Evolutionary conservation across 2,329 filamentous ascomycete genomes (phyloP).

Genomic region (Botrytis byssoidea): DNA sequence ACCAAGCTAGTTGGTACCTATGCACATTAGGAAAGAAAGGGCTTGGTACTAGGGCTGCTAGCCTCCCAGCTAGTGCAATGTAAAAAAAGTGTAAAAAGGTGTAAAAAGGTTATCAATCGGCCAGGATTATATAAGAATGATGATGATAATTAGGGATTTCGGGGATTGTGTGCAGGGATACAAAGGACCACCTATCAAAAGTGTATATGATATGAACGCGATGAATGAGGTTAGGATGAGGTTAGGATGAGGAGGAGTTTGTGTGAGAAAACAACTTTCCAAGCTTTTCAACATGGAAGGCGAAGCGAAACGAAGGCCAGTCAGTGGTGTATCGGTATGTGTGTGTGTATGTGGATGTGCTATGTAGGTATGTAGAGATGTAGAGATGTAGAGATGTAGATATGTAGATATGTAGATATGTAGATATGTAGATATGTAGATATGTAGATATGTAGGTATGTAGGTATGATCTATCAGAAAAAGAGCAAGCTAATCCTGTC

Average conservation of each 20-base stretch:
- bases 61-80: conserved; percentile 3
- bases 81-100: not conserved
- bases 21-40: not conserved
- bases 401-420: not conserved
- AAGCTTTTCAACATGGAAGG: not conserved
- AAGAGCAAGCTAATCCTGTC: not conserved
- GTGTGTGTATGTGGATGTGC: no score
- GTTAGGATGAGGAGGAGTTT: not conserved
- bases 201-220: not conserved
- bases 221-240: not conserved
- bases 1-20: not conserved
- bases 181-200: not conserved
- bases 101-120: not conserved
- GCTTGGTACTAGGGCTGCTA: conserved; percentile 1
- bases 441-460: no score
- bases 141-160: not conserved
- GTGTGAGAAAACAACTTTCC: not conserved
- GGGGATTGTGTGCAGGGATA: conserved; percentile 12
- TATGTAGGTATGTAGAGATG: not conserved
- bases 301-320: not conserved
- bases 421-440: no score
- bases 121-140: not conserved
- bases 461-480: not conserved
- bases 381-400: no score
- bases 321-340: not conserved